Evolutionary conservation across 306 rosid genomes (phyloP).

Genomic region (Cicer pinnatifidum): DNA sequence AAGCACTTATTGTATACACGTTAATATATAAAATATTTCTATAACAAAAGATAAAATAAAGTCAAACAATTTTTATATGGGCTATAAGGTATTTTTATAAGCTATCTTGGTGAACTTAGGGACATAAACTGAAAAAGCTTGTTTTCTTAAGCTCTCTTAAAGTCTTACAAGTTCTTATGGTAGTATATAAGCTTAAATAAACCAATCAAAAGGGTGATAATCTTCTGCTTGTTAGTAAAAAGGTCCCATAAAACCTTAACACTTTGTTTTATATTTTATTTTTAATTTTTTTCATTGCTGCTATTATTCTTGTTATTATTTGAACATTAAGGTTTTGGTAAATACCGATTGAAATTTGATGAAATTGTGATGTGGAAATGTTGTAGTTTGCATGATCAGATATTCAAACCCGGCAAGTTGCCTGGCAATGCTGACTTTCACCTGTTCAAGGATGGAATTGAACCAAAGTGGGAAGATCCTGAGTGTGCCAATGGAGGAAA

Average conservation of each 20-base stretch:
- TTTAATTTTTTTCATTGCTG: background rate
- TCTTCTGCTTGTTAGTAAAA: background rate
- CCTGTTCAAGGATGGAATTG: slow-evolving; percentile 84
- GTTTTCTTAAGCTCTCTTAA: too few species aligned
- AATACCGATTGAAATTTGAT: slow-evolving; percentile 28
- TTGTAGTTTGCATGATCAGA: slow-evolving; percentile 74
- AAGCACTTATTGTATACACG: too few species aligned
- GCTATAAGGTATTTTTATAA: too few species aligned
- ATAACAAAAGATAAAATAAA: too few species aligned
- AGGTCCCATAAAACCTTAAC: background rate
- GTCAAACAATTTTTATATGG: too few species aligned
- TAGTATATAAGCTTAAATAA: too few species aligned
- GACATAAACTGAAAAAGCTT: too few species aligned
- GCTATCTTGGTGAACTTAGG: too few species aligned
- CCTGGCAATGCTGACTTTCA: slow-evolving; percentile 73
- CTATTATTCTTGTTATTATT: background rate
- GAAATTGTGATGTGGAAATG: slow-evolving; percentile 35
- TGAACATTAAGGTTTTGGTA: slow-evolving; percentile 28
- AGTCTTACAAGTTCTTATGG: too few species aligned
- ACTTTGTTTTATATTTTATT: background rate
- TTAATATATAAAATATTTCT: too few species aligned
- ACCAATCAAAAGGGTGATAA: background rate
- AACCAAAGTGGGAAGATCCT: slow-evolving; percentile 99
- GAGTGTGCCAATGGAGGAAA: slow-evolving; percentile 97
- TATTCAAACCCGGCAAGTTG: slow-evolving; percentile 88